Evolutionary conservation across 2,329 filamentous ascomycete genomes (phyloP), one percentile per base, ranked within the genome.

Genomic region (Fusarium nanum): DNA sequence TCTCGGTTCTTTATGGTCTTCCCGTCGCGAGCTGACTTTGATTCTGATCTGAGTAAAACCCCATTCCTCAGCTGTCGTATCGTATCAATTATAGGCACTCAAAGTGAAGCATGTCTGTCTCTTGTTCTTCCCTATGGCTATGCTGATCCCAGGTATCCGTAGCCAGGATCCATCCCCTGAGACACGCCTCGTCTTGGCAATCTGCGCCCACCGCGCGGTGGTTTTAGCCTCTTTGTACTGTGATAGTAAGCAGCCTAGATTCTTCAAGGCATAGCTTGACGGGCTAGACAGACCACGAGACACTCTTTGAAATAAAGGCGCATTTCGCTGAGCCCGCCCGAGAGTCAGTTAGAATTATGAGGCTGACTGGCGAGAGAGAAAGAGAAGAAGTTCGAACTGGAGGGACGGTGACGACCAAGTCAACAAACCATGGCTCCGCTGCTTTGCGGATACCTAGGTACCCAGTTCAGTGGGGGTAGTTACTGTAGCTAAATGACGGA

Each of bases 1-100:
- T 64, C 57, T 62, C 49, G 55, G 55, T 30, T 52, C 41, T 47
- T 56, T 44, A 59, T 53, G 53, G 32, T 53, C 45, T 50, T 54
- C 28, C 42, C 50, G 47, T 52, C 49, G 34, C 47, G 56, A 56
- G 58, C 57, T 63, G 49, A 42, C 59, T n/a, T 20, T 52, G 41
- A 13, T 22, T 44, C 45, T 49, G 16, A 25, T 25, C 14, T 40
- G 34, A 20, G 16, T 44, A 20, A n/a, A 46, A 47, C 63, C 62
- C 69, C 73, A 71, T 75, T 75, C 73, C 73, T 74, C 71, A 66
- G 60, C 71, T 64, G 37, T 69, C 40, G 59, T 56, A 59, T 63
- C 49, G 16, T 47, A 53, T 61, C 20, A 28, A 23, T 34, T 27
- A 52, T 53, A 37, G 23, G 34, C 16, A 40, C 25, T 14, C 45